Evolutionary conservation across 2,329 filamentous ascomycete genomes (phyloP).

Genomic region (Botrytis cinerea): DNA sequence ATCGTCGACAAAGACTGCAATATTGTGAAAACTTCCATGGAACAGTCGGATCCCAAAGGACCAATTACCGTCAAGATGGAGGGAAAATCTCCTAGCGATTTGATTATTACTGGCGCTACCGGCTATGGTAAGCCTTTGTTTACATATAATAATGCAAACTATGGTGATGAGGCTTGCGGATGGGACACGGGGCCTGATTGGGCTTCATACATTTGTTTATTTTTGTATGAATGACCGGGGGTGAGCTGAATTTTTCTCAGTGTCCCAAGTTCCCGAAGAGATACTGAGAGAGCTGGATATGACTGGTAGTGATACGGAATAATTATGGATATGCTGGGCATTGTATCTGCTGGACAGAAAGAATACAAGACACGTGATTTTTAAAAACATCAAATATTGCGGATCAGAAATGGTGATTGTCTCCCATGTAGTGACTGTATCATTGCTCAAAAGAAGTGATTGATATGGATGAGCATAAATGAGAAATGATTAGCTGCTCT

Average conservation of each 20-base stretch:
- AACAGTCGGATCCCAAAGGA: neutral
- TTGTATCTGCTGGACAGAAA: neutral
- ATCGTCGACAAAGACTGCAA: neutral
- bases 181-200: neutral
- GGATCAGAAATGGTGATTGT: neutral
- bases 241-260: rapidly evolving
- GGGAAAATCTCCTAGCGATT: neutral
- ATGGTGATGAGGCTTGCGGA: neutral
- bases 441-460: too few relatives aligned
- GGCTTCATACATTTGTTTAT: neutral
- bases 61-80: neutral
- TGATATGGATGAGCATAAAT: neutral
- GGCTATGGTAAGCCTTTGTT: neutral
- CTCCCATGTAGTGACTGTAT: neutral
- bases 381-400: neutral
- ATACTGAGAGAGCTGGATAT: neutral
- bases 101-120: neutral
- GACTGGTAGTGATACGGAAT: too few relatives aligned
- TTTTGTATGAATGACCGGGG: neutral
- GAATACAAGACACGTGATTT: neutral
- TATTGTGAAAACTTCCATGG: neutral
- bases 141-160: neutral
- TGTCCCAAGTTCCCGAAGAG: neutral
- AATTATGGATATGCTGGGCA: neutral
- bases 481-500: neutral